These are phyloP conservation scores for Grosmannia penicillata DNA, from an alignment of 2,329 filamentous ascomycete species.

Conservation along the genomic window DNA sequence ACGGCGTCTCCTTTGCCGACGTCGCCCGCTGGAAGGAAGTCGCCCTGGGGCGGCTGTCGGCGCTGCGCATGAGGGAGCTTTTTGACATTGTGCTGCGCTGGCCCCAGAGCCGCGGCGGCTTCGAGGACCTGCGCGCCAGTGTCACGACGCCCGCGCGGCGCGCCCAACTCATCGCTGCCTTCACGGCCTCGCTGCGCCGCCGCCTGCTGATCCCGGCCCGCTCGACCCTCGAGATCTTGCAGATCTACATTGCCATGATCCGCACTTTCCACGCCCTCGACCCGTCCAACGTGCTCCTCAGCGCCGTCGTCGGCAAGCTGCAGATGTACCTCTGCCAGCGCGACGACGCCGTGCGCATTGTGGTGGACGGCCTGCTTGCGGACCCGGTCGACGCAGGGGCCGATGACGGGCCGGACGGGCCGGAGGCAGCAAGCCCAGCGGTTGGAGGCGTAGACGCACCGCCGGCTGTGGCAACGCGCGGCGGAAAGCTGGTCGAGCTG, in stretches of 20 bases:
- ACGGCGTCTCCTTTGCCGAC: conserved; percentile 33
- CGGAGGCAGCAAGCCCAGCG: background rate
- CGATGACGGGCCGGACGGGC: background rate
- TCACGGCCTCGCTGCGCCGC: conserved; percentile 48
- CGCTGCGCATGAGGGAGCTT: conserved; percentile 53
- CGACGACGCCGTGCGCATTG: conserved; percentile 64
- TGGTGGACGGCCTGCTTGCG: conserved; percentile 59
- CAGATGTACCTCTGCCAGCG: conserved; percentile 60
- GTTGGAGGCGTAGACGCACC: background rate
- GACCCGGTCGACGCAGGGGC: conserved; percentile 30
- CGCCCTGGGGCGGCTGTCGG: conserved; percentile 52
- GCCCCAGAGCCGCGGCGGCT: conserved; percentile 55
- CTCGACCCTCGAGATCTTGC: conserved; percentile 61
- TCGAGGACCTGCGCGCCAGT: conserved; percentile 59
- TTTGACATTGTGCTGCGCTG: conserved; percentile 69
- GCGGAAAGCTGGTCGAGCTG: conserved; percentile 47
- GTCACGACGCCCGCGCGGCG: conserved; percentile 55
- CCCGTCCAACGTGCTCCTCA: conserved; percentile 61
- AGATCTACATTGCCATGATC: conserved; percentile 68
- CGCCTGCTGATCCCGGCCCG: conserved; percentile 61
- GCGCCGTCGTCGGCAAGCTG: conserved; percentile 57
- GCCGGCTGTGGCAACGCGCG: background rate
- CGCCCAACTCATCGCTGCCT: conserved; percentile 53
- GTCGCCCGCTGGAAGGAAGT: conserved; percentile 58
- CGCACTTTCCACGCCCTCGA: conserved; percentile 62